Evolutionary conservation across 768 basidiomycete species (phyloP), one percentile per base, ranked within the genome.

Genomic region (Boletus insuetus): DNA sequence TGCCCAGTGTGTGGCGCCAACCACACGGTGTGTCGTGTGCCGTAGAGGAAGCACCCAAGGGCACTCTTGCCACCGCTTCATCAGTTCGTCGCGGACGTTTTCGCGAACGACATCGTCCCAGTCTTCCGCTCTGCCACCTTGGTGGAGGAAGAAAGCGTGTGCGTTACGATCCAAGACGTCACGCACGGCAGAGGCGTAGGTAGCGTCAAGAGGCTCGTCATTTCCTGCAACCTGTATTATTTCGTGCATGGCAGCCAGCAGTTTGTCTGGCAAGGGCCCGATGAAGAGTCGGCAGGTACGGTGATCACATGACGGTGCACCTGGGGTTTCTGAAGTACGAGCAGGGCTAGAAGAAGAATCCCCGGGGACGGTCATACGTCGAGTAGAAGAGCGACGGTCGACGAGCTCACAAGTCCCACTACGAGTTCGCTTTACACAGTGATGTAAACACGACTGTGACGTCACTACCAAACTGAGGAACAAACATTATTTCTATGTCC

Each of bases 211-310:
- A 31, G 55, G 20, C 4, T 69, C 73, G 58, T 71, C 69, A n/a
- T 66, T 66, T 17, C 71, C 48, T 47, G 48, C 7, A 6, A 37
- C 41, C 22, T 42, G 55, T 12, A 19, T 11, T 17, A 58, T 64
- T n/a, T 65, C 67, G 58, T 82, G 76, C 43, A 73, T 69, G 48
- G 68, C 69, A 4, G 71, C 71, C 51, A 82, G 70, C 53, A 83
- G 75, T 53, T 77, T 81, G 64, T 86, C 83, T 13, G 89, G 89
- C 75, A 91, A 78, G 4, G 90, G 87, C 0, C 91, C 91, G 42
- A 93, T 75, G 70, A 91, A 91, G 49, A 86, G 68, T 31, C 91
- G 79, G 51, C 75, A 55, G 73, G 74, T 74, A n/a, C 58, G 56
- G 29, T 65, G 69, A 49, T 52, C 20, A n/a, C 46, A 42, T 47